Evolutionary conservation across 768 basidiomycete species (phyloP), one percentile per base, ranked within the genome.

Genomic region (Macrocybe gigantea): DNA sequence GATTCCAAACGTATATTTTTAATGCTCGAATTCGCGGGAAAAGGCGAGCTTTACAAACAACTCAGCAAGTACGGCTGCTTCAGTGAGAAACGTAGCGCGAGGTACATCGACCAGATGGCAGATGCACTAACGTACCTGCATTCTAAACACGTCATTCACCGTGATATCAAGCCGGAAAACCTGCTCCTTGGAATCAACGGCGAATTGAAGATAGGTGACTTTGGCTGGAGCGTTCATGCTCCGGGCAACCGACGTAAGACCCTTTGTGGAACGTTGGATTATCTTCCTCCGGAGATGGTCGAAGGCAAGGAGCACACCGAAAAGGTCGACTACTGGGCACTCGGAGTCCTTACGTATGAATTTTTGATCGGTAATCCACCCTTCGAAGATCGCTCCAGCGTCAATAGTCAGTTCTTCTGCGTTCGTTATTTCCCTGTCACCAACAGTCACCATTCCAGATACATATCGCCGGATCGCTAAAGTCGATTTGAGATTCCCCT

Each of bases 141-240:
- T 62, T 71, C 75, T 45, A 99, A 98, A 61, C 94, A 98, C 60
- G 93, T 99, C 60, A 99, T 98, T 44, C 96, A 99, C 64, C 82
- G 96, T 32, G 96, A 99, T 59, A 99, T 99, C 71, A 99, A 99
- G 66, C 96, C 96, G 0, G 95, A 99, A 70, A 99, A 99, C 64
- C 67, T 99, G 42, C 76, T 99, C 32, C 72, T 98, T 9, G 94
- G 94, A 8, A 80, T 98, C 58, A 92, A 93, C 56, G 95, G 95
- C 36, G 95, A 98, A 63, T 73, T 99, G 57, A 98, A 99, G 75
- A 95, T 99, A 52, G 96, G 85, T 3, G 95, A 98, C 66, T 98
- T 98, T 65, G 96, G 96, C 7, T 99, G 96, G 95, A 92, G 87
- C 58, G 93, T 96, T 6, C 95, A 98, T 63, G 95, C 94, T 0